Conservation (phyloP, 805 yeast species). For the Starmerella potacharoeniae region DNA sequence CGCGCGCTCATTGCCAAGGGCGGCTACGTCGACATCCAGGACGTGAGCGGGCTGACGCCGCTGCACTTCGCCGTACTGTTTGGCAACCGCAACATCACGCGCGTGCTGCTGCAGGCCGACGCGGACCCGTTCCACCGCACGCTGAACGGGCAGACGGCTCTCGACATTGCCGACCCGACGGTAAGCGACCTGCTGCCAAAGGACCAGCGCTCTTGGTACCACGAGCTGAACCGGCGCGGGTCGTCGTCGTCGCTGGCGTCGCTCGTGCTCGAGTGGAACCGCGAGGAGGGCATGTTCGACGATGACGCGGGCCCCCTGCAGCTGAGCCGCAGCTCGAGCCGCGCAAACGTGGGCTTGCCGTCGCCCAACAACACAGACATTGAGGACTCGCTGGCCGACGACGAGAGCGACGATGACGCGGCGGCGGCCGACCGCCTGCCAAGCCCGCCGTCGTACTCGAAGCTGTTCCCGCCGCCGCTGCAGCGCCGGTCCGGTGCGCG, state of each 20-base stretch:
- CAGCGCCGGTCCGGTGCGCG: not conserved
- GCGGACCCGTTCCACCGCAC: slow-evolving; percentile 27
- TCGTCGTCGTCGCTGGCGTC: slow-evolving; percentile 22
- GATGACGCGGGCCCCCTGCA: not conserved
- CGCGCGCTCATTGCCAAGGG: slow-evolving; percentile 52
- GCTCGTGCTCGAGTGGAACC: slow-evolving; percentile 9
- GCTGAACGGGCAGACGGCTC: slow-evolving; percentile 28
- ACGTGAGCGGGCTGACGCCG: slow-evolving; percentile 75
- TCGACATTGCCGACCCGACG: slow-evolving; percentile 27
- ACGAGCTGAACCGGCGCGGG: slow-evolving; percentile 19
- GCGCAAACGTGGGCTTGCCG: not conserved
- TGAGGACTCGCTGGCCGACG: not conserved
- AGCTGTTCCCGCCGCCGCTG: slow-evolving; percentile 9
- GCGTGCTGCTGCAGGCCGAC: slow-evolving; percentile 20
- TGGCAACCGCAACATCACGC: slow-evolving; percentile 48
- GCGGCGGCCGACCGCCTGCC: slow-evolving; percentile 3
- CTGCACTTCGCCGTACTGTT: slow-evolving; percentile 72
- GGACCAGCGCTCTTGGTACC: slow-evolving; percentile 23
- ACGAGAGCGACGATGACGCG: not conserved
- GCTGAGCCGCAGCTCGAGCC: not conserved
- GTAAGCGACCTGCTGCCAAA: slow-evolving; percentile 23
- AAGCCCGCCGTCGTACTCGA: slow-evolving; percentile 17
- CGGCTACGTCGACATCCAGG: slow-evolving; percentile 50
- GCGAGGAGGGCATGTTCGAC: not conserved
- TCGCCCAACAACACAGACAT: not conserved